Conservation (phyloP, 768 basidiomycete genomes). For the Boletus rubropictus region DNA sequence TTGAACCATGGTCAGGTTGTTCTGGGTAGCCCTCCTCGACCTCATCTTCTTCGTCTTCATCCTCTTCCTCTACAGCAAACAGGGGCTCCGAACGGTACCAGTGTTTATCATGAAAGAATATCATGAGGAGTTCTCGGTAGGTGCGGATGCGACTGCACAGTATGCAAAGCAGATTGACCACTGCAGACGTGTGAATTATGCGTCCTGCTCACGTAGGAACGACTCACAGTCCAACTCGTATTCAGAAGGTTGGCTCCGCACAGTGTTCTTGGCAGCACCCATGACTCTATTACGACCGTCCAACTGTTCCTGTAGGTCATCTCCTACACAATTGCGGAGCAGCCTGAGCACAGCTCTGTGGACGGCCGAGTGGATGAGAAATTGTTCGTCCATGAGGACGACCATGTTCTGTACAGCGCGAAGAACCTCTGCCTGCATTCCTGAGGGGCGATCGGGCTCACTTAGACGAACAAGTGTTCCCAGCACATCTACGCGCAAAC, state of each 20-base stretch:
- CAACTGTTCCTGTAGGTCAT: constrained; percentile 81
- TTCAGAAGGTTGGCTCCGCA: constrained; percentile 71
- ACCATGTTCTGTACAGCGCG: constrained; percentile 87
- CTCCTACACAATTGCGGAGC: constrained; percentile 84
- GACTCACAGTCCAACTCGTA: constrained; percentile 82
- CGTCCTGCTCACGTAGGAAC: not conserved
- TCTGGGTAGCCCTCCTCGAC: constrained; percentile 30
- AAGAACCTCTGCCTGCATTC: constrained; percentile 88
- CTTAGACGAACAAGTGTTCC: constrained; percentile 81
- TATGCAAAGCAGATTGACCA: constrained; percentile 89
- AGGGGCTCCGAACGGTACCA: constrained; percentile 76
- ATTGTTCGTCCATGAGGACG: constrained; percentile 85
- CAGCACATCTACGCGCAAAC: constrained; percentile 56
- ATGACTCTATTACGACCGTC: constrained; percentile 71
- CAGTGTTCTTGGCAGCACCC: constrained; percentile 76
- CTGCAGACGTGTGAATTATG: constrained; percentile 34
- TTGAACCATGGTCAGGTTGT: constrained; percentile 7
- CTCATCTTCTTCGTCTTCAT: constrained; percentile 61
- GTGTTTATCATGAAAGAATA: constrained; percentile 94
- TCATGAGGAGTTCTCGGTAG: constrained; percentile 85
- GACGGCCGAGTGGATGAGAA: constrained; percentile 85
- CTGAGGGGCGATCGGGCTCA: constrained; percentile 77
- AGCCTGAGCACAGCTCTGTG: constrained; percentile 84
- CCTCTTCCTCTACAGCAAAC: constrained; percentile 71
- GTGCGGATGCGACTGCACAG: constrained; percentile 89